Conservation (phyloP, 2,329 filamentous ascomycete genomes). For the Scedosporium minutisporum region DNA sequence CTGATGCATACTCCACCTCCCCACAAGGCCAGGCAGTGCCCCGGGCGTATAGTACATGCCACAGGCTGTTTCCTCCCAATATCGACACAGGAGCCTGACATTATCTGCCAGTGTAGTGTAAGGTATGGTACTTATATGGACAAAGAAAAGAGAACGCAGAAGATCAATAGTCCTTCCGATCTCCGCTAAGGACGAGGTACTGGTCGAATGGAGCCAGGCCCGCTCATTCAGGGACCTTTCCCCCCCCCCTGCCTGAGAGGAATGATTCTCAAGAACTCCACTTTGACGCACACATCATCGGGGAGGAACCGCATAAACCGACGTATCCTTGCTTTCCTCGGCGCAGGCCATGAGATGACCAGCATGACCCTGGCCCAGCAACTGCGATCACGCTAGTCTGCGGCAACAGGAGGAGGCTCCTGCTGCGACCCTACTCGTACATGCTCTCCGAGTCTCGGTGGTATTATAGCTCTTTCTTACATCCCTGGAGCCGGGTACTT, state of each 20-base stretch:
- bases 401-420: slow-evolving; percentile 3
- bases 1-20: not conserved
- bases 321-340: not conserved
- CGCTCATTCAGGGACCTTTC: not conserved
- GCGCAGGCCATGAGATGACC: not conserved
- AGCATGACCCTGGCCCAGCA: not conserved
- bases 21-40: not conserved
- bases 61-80: not conserved
- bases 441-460: not conserved
- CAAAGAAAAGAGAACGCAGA: not conserved
- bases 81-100: not conserved
- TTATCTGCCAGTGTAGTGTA: not conserved
- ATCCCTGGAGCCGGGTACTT: not conserved
- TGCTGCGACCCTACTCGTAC: not conserved
- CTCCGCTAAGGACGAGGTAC: not conserved
- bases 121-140: not conserved
- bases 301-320: not conserved
- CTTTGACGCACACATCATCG: not conserved
- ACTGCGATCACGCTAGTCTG: not conserved
- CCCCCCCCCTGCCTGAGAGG: not conserved
- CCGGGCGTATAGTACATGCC: not conserved
- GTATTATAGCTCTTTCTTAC: not conserved
- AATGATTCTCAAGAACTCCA: not conserved
- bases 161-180: not conserved
- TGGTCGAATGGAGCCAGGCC: not conserved